Conservation (phyloP, 768 basidiomycete genomes). For the Nevesoporus exiguus region DNA sequence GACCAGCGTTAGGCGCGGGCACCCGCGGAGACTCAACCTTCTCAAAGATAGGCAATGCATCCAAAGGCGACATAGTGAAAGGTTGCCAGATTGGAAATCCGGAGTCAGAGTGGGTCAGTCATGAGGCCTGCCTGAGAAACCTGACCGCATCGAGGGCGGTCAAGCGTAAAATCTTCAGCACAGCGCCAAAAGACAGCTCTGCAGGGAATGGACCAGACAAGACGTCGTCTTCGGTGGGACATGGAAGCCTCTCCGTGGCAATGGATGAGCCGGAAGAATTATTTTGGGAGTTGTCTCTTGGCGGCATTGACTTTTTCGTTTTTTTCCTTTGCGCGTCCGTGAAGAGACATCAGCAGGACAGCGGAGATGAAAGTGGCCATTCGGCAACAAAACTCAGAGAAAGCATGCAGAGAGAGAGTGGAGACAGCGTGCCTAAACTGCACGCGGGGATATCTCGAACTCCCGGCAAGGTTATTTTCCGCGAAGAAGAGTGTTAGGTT, state of each 20-base stretch:
- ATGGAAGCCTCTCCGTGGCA: slow-evolving; percentile 39
- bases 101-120: slow-evolving; percentile 59
- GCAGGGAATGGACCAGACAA: slow-evolving; percentile 1
- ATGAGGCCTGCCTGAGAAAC: slow-evolving; percentile 32
- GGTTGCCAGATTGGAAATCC: slow-evolving; percentile 61
- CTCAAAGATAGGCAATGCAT: slow-evolving; percentile 48
- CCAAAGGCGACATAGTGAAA: slow-evolving; percentile 43
- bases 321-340: slow-evolving; percentile 84
- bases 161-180: slow-evolving; percentile 24
- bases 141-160: slow-evolving; percentile 27
- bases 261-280: slow-evolving; percentile 33
- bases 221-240: slow-evolving; percentile 14
- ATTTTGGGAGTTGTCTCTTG: slow-evolving; percentile 30
- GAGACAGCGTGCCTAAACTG: slow-evolving; percentile 72
- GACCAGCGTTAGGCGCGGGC: slow-evolving; percentile 39
- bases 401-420: slow-evolving; percentile 10
- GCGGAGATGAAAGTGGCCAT: slow-evolving; percentile 47
- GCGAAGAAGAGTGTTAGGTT: slow-evolving; percentile 80
- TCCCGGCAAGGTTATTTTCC: slow-evolving; percentile 77
- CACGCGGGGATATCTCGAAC: slow-evolving; percentile 89
- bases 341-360: slow-evolving; percentile 11
- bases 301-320: slow-evolving; percentile 2
- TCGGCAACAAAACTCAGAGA: slow-evolving; percentile 86
- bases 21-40: slow-evolving; percentile 34
- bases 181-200: slow-evolving; percentile 11